phyloP scores from a whole-genome alignment of 2,329 filamentous ascomycete genomes.

The Colletotrichum cordylinicola region DNA sequence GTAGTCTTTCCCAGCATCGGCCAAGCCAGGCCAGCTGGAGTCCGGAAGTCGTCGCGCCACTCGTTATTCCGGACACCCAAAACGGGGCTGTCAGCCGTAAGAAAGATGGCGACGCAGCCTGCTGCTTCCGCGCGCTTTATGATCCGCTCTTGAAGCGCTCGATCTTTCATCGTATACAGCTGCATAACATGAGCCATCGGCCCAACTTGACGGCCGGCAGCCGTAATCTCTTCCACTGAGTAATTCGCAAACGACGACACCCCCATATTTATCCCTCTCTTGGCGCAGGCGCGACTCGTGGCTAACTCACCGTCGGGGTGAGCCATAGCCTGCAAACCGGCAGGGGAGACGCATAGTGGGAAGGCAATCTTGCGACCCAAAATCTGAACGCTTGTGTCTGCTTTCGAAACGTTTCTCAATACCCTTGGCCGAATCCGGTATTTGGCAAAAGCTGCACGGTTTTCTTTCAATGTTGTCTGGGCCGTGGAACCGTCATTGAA shows the following conservation, averaged over 20 bases:
- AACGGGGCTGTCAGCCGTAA: constrained; percentile 36
- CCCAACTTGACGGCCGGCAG: neutral
- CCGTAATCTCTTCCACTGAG: neutral
- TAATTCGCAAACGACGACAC: constrained; percentile 45
- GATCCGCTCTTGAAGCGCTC: constrained; percentile 23
- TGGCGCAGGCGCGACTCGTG: constrained; percentile 50
- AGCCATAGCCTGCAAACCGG: constrained; percentile 59
- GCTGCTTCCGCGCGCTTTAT: constrained; percentile 28
- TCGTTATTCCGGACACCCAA: constrained; percentile 59
- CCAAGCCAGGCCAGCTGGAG: constrained; percentile 37
- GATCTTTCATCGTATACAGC: neutral
- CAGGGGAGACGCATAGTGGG: constrained; percentile 59
- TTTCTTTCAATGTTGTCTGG: neutral
- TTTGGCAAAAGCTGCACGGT: neutral
- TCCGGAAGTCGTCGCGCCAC: constrained; percentile 55
- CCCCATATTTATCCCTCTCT: constrained; percentile 48
- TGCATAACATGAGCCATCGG: neutral
- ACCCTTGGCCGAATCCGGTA: neutral
- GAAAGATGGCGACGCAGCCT: constrained; percentile 29
- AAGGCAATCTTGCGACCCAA: constrained; percentile 40
- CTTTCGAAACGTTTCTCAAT: neutral
- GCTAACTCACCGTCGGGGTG: constrained; percentile 57
- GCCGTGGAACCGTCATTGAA: neutral
- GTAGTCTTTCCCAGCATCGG: neutral
- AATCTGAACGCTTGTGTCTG: neutral